Percentiles rank a stretch among this genome's conserved stretches.
These are phyloP conservation scores for Fusarium mexicanum DNA, from an alignment of 2,329 filamentous ascomycete genomes.

Conservation along the genomic window DNA sequence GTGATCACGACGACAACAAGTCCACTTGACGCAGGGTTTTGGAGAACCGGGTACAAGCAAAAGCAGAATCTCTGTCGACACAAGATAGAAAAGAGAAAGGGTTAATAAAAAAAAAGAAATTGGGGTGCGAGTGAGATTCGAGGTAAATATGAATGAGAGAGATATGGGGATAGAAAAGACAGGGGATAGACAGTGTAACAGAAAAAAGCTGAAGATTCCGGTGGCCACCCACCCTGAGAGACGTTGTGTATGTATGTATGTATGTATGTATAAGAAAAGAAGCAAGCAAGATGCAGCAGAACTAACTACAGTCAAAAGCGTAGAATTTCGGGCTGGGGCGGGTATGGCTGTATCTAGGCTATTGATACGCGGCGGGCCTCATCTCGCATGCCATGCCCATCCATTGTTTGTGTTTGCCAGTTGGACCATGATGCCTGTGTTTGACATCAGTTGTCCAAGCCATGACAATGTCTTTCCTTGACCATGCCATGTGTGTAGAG, in stretches of 20 bases:
- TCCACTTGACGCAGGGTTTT: neutral
- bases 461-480: constrained; percentile 23
- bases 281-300: constrained; percentile 37
- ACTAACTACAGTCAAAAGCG: constrained; percentile 29
- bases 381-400: constrained; percentile 36
- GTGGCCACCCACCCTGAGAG: constrained; percentile 35
- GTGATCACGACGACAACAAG: neutral
- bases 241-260: constrained; percentile 39
- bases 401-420: constrained; percentile 17
- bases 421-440: constrained; percentile 20
- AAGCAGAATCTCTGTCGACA: neutral
- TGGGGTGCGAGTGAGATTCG: constrained; percentile 20
- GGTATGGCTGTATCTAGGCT: constrained; percentile 34
- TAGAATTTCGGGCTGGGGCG: constrained; percentile 37
- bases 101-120: constrained; percentile 3
- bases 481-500: constrained; percentile 11
- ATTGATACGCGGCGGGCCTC: constrained; percentile 41
- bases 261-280: constrained; percentile 36
- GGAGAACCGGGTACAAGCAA: neutral
- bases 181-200: constrained; percentile 27
- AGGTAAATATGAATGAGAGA: constrained; percentile 16
- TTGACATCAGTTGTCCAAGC: constrained; percentile 27
- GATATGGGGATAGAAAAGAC: constrained; percentile 20
- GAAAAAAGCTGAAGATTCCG: constrained; percentile 35
- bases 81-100: neutral